These are phyloP conservation scores for Trichoderma parareesei DNA, from an alignment of 495 filamentous ascomycete genomes.

Conservation along the genomic window DNA sequence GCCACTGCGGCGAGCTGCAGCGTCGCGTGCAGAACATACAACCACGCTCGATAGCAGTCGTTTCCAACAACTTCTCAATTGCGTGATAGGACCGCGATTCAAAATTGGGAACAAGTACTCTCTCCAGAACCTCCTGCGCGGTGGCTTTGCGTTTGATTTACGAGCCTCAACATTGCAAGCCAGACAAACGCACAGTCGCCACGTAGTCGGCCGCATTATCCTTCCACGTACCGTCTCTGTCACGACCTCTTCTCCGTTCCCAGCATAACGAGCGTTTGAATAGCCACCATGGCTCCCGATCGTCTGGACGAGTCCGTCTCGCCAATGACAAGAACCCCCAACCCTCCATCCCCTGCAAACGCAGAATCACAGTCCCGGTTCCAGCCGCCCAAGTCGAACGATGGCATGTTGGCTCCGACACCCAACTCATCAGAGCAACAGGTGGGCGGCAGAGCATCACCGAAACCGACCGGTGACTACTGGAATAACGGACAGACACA, in stretches of 20 bases:
- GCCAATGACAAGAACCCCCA: conserved; percentile 11
- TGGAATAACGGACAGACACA: conserved; percentile 35
- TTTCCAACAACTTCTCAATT: background rate
- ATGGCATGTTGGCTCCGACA: background rate
- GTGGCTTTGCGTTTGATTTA: background rate
- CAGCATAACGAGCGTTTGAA: background rate
- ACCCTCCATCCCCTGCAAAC: background rate
- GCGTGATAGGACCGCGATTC: background rate
- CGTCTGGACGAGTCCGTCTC: conserved; percentile 10
- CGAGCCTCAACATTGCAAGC: background rate
- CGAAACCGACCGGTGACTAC: conserved; percentile 31
- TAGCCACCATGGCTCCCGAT: background rate
- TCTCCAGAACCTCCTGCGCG: background rate
- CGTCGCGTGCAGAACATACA: background rate
- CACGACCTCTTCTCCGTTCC: background rate
- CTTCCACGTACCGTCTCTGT: background rate
- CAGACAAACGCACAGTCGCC: background rate
- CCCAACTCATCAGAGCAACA: background rate
- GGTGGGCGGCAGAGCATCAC: background rate
- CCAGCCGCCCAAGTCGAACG: background rate
- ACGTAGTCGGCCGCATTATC: background rate
- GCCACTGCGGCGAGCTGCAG: background rate
- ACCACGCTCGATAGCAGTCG: background rate
- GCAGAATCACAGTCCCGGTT: background rate
- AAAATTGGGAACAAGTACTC: background rate